Evolutionary conservation across 2,329 filamentous ascomycete genomes (phyloP).

Genomic region (Diaporthe australafricana): DNA sequence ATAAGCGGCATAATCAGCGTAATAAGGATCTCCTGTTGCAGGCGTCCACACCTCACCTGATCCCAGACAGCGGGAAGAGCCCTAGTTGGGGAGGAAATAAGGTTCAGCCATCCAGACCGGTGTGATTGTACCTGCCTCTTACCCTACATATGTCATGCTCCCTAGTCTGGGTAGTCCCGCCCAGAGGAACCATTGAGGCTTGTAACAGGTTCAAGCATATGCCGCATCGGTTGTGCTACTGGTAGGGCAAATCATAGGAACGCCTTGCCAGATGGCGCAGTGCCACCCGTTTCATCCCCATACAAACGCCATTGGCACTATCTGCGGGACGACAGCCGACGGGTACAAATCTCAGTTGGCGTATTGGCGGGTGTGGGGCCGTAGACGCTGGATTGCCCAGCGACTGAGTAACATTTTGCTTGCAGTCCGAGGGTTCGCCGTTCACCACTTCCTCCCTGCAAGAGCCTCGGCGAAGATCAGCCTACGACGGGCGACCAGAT

Average conservation of each 20-base stretch:
- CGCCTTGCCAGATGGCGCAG: neutral
- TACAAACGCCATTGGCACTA: neutral
- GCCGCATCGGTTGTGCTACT: neutral
- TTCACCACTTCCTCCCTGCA: neutral
- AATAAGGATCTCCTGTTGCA: constrained; percentile 9
- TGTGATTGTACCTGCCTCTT: neutral
- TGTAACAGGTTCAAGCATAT: constrained; percentile 2
- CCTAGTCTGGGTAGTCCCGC: neutral
- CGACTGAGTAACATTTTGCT: neutral
- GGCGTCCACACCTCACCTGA: neutral
- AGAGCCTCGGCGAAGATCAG: neutral
- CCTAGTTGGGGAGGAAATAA: neutral
- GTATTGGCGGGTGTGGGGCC: neutral
- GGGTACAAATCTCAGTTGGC: neutral
- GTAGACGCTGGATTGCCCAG: neutral
- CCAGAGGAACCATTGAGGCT: neutral
- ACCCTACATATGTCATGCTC: constrained; percentile 1
- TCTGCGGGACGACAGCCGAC: neutral
- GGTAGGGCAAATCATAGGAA: neutral
- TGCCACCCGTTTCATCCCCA: neutral
- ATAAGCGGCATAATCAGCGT: neutral
- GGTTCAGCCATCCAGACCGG: constrained; percentile 1
- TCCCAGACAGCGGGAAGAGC: constrained; percentile 8
- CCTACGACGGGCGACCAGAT: constrained; percentile 1
- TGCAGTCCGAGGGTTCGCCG: neutral